Base-by-base conservation (phyloP, 306 rosid genomes). In the Crataegus laevigata region DNA sequence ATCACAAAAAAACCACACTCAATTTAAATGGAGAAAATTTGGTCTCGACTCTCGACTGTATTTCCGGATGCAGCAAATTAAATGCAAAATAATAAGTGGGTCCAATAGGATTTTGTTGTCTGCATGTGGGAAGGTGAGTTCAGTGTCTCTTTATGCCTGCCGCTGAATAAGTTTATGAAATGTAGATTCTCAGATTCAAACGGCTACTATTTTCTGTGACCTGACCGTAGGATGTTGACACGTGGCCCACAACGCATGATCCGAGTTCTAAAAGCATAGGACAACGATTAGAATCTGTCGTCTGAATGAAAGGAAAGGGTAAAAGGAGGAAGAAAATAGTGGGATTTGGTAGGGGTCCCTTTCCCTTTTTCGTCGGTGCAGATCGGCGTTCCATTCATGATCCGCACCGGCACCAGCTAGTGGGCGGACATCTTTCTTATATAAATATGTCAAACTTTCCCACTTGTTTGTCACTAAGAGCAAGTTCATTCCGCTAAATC, bases 51-150 rank as follows among this genome's bases (percentile, higher is more conserved):
- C 0, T 1, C 38, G 0, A 34, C 1, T 34, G 38, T 34, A 34
- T 34, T 34, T 34, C 36, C 0, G 8, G 38, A 34, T 34, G 6
- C 38, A 25, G 30, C 0, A 59, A 5, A 59, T 59, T 59, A 25
- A 25, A 55, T 0, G 65, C 21, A 21, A 17, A 25, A 59, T 50
- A 54, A 32, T 68, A 32, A 10, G 1, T 11, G 74, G 38, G 69
- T 10, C 57, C 62, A 29, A 32, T 50, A 11, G 63, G 50, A 78
- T 38, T 69, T 75, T 13, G 77, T 75, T 72, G 83, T 78, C 34
- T 7, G 74, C 81, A 81, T 69, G 72, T 68, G 81, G 45, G 26
- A 14, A 51, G 78, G 28, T 59, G 65, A 12, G 13, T 59, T 25
- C 8, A 26, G 34, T 12, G 34, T 25, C 32, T 2, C 64, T 59